Percentiles rank a stretch among this genome's conserved stretches.
phyloP scores from a whole-genome alignment of 108 stramenopile species.

The Fragilariopsis cylindrus region DNA sequence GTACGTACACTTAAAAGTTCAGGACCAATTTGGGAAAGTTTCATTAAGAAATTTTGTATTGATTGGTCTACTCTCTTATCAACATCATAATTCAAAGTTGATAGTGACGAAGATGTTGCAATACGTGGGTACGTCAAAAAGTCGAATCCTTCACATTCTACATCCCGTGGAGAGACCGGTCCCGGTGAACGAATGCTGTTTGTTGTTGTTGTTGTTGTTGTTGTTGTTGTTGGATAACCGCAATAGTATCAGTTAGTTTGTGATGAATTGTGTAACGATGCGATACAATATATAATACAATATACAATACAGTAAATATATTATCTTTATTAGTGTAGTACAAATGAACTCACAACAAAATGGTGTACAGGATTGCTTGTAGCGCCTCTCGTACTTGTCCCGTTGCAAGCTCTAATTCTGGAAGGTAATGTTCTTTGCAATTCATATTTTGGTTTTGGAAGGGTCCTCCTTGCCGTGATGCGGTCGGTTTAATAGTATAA shows the following conservation, averaged over 20 bases:
- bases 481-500: too few relatives aligned
- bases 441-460: slow-evolving; percentile 50
- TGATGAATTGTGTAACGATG: background rate
- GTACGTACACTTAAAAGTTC: slow-evolving; percentile 66
- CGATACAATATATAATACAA: background rate
- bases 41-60: slow-evolving; percentile 74
- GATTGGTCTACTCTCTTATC: slow-evolving; percentile 78
- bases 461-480: too few relatives aligned
- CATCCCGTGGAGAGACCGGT: slow-evolving; percentile 75
- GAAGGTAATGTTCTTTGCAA: slow-evolving; percentile 80
- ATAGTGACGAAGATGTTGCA: slow-evolving; percentile 37
- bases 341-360: slow-evolving; percentile 64
- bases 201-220: too few relatives aligned
- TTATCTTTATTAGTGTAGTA: background rate
- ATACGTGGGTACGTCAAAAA: slow-evolving; percentile 74
- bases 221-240: background rate
- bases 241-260: background rate
- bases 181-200: slow-evolving; percentile 78
- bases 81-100: slow-evolving; percentile 53
- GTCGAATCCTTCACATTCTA: slow-evolving; percentile 81
- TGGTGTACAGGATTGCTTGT: slow-evolving; percentile 83
- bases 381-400: slow-evolving; percentile 81
- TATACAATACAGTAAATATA: background rate
- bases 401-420: slow-evolving; percentile 83
- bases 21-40: slow-evolving; percentile 76